Evolutionary conservation across 164 flowering plant genomes (phyloP), one percentile per base, ranked within the genome.

Genomic region (Euptelea pleiosperma): DNA sequence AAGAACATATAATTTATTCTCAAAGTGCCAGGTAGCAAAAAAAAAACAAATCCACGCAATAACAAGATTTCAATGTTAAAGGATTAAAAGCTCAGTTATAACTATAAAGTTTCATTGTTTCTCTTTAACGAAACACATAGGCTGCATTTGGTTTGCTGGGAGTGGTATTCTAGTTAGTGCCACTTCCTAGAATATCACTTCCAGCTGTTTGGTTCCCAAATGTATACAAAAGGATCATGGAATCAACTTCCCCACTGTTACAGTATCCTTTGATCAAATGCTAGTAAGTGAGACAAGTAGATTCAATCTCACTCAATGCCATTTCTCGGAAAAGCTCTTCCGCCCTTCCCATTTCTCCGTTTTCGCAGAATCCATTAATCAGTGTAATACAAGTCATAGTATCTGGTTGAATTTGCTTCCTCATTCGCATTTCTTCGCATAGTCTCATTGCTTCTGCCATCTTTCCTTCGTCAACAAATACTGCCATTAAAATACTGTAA

Each of bases 261-360:
- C 95, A 85, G 63, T 89, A 78, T 3, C 96, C 98, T 10, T 45
- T 65, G 9, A 89, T 73, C 66, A 92, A 77, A 79, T 75, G 79
- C 75, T 84, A 85, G 61, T 71, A 82, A 42, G 91, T 89, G 25
- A 72, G 57, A 68, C 75, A 63, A 51, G 78, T 81, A 47, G 78
- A 56, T 63, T 84, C 80, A 1, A 82, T 49, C 8, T 77, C 88
- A 35, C 51, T 64, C 79, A 81, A 60, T 11, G n/a, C 72, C 89
- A 91, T 91, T 52, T 87, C 84, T 58, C 72, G 62, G 36, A 66
- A 74, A 29, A 79, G 58, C 48, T 77, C 86, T 64, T 85, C 92
- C 2, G 86, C 96, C 58, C 62, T 79, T 2, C 6, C 61, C 41
- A 81, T 44, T 52, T 85, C 77, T 14, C 82, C 79, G 44, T 33